Base-by-base conservation (phyloP, 2,329 filamentous ascomycete species). In the Fusarium haematococcum region DNA sequence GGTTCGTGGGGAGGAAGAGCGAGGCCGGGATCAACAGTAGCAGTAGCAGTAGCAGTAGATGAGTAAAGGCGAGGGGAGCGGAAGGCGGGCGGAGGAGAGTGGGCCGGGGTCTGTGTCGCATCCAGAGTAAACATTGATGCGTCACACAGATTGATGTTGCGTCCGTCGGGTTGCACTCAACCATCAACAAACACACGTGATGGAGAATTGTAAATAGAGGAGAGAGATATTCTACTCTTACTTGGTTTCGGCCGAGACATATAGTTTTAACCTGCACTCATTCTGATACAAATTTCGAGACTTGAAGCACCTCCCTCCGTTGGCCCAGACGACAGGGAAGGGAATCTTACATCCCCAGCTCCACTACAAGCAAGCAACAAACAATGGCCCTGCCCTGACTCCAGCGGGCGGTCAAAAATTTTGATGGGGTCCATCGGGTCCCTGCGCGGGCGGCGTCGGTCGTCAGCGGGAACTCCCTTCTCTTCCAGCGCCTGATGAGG, bases 81-180 rank as follows among this genome's bases (percentile, higher is more conserved):
- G 64, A 72, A 70, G 57, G 48, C 63, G 67, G 69, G 73, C 62
- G 62, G 74, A 65, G 52, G 70, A 67, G 63, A 63, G 76, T 75
- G 74, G 76, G 65, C 75, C 63, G 68, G 52, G 45, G 45, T 9
- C 25, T 50, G 45, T 61, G 69, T 75, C 68, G 65, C 66, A 78
- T 50, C 25, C 23, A 50, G 45, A 77, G 76, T 78, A 78, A 78
- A 78, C 76, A 78, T 67, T 57, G 50, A 65, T 65, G 75, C 75
- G 73, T 77, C 70, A 74, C 68, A 71, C 60, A 68, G 48, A 73
- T 70, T 70, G 43, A 58, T 35, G 68, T 75, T 61, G 64, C 65
- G 60, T 30, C 27, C 27, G 27, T 32, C 30, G 30, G 30, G 30
- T 71, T 65, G 23, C 43, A 57, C 37, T 18, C 23, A 32, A 16